Evolutionary conservation across 139 green algal species (phyloP).

Genomic region (Chlorella vulgaris): DNA sequence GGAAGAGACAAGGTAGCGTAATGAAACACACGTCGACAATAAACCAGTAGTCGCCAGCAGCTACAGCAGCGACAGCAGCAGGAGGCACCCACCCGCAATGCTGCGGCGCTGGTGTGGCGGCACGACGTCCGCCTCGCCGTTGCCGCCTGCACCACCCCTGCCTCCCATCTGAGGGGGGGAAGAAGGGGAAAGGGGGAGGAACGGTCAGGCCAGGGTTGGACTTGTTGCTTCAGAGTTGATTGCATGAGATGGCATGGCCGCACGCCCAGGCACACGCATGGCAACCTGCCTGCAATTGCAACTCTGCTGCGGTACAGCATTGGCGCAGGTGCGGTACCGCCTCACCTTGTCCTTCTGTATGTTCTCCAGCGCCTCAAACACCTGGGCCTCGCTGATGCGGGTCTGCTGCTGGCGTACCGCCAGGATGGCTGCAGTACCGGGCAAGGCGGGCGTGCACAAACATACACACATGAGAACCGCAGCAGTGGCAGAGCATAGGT

Average conservation of each 20-base stretch:
- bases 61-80: no score
- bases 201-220: no score
- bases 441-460: background rate
- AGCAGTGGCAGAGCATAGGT: background rate
- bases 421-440: conserved; percentile 63
- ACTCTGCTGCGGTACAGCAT: no score
- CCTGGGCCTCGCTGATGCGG: conserved; percentile 77
- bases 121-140: conserved; percentile 40
- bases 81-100: conserved; percentile 13
- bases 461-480: background rate
- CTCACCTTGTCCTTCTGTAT: conserved; percentile 69
- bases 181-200: background rate
- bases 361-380: conserved; percentile 91
- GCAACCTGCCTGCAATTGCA: no score
- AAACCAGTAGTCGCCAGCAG: no score
- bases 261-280: no score
- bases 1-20: background rate
- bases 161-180: background rate
- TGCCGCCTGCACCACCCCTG: conserved; percentile 14
- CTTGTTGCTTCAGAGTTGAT: no score
- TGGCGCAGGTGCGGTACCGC: background rate
- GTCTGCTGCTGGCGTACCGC: conserved; percentile 71
- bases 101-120: conserved; percentile 15
- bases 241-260: no score
- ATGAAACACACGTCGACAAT: no score